Base-by-base conservation (phyloP, 2,329 filamentous ascomycete genomes). In the Colletotrichum australisinense region DNA sequence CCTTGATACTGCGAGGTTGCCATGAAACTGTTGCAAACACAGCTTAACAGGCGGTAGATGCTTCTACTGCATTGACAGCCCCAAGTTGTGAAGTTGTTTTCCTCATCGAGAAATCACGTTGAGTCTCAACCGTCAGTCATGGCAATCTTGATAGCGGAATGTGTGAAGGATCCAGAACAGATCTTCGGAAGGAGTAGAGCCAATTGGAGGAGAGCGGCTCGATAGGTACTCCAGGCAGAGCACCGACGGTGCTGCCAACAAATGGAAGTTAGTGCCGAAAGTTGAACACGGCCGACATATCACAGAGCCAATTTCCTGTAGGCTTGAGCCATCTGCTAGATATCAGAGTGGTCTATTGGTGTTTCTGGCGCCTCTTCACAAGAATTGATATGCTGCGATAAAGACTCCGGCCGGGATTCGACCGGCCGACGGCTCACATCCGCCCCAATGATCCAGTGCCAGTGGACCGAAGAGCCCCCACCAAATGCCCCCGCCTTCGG, bases 381-480 rank as follows among this genome's bases (percentile, higher is more conserved):
- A 16, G 22, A 24, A 11, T 3, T 7, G 16, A 32, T 22, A 30
- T 14, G 19, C 32, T 56, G 32, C 28, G 62, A 53, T 38, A 42
- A 28, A 32, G 62, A 9, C 30, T 26, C 52, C 11, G 63, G 35
- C 35, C 69, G 58, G 69, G 49, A 63, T 72, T 68, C 63, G 35
- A 19, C 22, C 49, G 30, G 63, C 35, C 64, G 64, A 62, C 38
- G 22, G 42, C 4, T 53, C 64, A 53, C 28, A 64, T 46, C 65
- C 65, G 70, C 70, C 42, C 70, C 66, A 72, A 72, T 72, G 70
- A 72, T 46, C 46, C 65, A 64, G 42, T 69, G 19, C 30, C 38
- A 59, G 38, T 38, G 53, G 26, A 5, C 30, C 12, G 22, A 42
- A n/a, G 16, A 35, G 11, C 14, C 53, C 64, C 58, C 69, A 52